Evolutionary conservation across 2,329 filamentous ascomycete species (phyloP).

Genomic region (Trematosphaeria pertusa): DNA sequence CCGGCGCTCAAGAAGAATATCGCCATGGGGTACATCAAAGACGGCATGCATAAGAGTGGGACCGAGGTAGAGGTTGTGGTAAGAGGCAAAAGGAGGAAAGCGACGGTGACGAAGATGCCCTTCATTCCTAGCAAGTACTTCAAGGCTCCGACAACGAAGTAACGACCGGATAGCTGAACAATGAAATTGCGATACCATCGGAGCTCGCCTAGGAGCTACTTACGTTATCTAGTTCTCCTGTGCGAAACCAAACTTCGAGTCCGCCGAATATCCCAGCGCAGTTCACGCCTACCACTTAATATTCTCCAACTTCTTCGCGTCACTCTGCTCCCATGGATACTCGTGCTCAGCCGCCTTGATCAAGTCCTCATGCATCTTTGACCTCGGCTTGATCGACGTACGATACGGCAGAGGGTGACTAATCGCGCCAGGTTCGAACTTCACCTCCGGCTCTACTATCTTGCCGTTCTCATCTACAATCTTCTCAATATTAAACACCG

Average conservation of each 20-base stretch:
- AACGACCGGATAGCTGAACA: too few species aligned
- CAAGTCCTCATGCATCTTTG: constrained; percentile 38
- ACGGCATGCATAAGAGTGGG: constrained; percentile 81
- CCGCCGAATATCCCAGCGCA: too few species aligned
- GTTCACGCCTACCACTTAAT: constrained; percentile 13
- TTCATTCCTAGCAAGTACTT: constrained; percentile 84
- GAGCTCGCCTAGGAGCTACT: too few species aligned
- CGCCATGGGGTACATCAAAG: constrained; percentile 90
- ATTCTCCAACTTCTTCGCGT: constrained; percentile 37
- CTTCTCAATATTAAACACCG: constrained; percentile 55
- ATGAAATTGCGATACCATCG: too few species aligned
- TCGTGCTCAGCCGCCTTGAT: constrained; percentile 42
- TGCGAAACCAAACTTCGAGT: too few species aligned
- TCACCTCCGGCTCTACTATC: constrained; percentile 42
- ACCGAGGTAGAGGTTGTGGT: constrained; percentile 82
- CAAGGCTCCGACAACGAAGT: constrained; percentile 32
- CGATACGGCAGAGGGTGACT: constrained; percentile 50
- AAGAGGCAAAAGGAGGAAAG: constrained; percentile 76
- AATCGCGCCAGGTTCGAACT: constrained; percentile 47
- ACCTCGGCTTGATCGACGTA: constrained; percentile 44
- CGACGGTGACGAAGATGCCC: constrained; percentile 84
- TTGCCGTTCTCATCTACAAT: constrained; percentile 45
- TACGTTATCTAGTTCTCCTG: too few species aligned
- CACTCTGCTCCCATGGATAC: constrained; percentile 51
- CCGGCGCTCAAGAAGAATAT: constrained; percentile 89